These are phyloP conservation scores for Cruciata laevipes DNA, from an alignment of 257 asterid genomes.

Conservation along the genomic window DNA sequence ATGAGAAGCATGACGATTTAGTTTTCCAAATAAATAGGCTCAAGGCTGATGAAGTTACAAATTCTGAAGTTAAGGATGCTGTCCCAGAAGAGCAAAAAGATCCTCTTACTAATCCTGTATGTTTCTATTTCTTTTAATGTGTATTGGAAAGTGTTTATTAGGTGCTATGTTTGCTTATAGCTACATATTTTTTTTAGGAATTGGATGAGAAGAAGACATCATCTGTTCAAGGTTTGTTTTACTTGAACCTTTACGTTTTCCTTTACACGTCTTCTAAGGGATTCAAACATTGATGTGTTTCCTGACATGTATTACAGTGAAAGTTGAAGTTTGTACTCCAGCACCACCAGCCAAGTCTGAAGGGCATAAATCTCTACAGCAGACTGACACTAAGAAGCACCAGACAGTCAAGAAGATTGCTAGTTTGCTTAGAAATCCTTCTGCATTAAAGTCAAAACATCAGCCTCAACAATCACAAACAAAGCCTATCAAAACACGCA, in stretches of 20 bases:
- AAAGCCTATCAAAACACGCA: conserved; percentile 65
- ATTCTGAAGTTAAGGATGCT: too few species aligned
- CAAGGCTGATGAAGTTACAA: too few species aligned
- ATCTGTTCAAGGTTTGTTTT: conserved; percentile 20
- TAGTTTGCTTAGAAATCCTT: conserved; percentile 52
- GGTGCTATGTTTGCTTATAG: conserved; percentile 13
- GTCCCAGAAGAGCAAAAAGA: too few species aligned
- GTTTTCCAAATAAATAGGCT: too few species aligned
- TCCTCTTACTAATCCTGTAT: too few species aligned
- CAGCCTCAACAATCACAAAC: too few species aligned
- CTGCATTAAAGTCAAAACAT: conserved; percentile 52
- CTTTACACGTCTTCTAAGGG: background rate
- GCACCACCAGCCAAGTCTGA: conserved; percentile 28
- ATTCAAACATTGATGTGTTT: background rate
- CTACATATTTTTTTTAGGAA: too few species aligned
- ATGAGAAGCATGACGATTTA: too few species aligned
- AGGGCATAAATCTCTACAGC: conserved; percentile 18
- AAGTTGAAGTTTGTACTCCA: conserved; percentile 57
- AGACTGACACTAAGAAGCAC: conserved; percentile 33
- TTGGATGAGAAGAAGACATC: too few species aligned
- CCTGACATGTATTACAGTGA: background rate
- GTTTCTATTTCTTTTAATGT: too few species aligned
- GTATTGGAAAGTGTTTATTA: too few species aligned
- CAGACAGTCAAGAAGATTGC: conserved; percentile 64
- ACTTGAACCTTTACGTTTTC: background rate